These are phyloP conservation scores for Trichoderma afroharzianum DNA, from an alignment of 2,329 filamentous ascomycete genomes.

Conservation along the genomic window DNA sequence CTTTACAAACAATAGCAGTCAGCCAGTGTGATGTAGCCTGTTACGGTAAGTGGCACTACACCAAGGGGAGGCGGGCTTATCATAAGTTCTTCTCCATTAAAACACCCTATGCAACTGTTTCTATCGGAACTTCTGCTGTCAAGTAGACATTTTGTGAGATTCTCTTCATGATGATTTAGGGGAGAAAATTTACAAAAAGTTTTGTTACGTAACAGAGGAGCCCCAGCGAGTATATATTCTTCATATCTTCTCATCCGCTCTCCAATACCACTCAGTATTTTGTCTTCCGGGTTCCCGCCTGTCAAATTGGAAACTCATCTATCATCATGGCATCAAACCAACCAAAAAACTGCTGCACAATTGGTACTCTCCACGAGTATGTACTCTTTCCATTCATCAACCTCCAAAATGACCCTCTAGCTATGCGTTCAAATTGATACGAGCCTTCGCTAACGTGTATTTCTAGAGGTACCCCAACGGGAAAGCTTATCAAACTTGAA, in stretches of 20 bases:
- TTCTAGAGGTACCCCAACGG: not conserved
- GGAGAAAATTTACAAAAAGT: not conserved
- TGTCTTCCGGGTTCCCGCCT: not conserved
- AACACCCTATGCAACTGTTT: not conserved
- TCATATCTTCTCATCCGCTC: not conserved
- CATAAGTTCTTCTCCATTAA: not conserved
- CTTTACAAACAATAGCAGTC: not conserved
- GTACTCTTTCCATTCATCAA: not conserved
- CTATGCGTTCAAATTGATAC: not conserved
- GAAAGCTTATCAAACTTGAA: not conserved
- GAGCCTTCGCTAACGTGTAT: not conserved
- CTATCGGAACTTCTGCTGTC: not conserved
- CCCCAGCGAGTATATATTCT: not conserved
- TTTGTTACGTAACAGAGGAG: not conserved
- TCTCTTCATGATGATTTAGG: not conserved
- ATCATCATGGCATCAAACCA: not conserved
- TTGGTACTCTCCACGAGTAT: not conserved
- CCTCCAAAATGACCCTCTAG: not conserved
- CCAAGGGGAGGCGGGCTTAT: not conserved
- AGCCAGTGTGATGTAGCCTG: not conserved
- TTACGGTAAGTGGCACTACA: not conserved
- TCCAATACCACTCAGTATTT: not conserved
- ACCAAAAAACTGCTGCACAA: not conserved
- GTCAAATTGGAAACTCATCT: not conserved
- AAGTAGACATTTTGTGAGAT: not conserved